Percentiles rank a stretch among this genome's conserved stretches.
These are phyloP conservation scores for Calonectria pauciramosa DNA, from an alignment of 2,329 filamentous ascomycete species.

Conservation along the genomic window DNA sequence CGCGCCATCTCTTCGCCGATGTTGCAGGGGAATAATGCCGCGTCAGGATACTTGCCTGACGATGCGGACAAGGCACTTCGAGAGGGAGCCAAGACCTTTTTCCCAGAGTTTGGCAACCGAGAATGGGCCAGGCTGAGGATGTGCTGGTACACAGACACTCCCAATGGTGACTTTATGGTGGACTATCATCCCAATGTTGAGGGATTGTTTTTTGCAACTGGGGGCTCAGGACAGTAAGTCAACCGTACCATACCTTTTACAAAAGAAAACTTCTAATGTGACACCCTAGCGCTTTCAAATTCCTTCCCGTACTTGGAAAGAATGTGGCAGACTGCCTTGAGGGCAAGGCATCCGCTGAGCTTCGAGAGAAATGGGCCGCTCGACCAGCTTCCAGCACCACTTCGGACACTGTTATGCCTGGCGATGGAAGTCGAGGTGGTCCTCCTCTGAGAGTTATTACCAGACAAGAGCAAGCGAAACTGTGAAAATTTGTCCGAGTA, in stretches of 20 bases:
- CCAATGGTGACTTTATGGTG: constrained; percentile 29
- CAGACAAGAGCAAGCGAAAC: constrained; percentile 21
- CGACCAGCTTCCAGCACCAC: neutral
- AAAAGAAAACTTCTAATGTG: neutral
- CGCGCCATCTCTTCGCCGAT: constrained; percentile 47
- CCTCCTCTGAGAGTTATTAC: constrained; percentile 23
- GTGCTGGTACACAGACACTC: constrained; percentile 36
- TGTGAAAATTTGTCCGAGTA: neutral
- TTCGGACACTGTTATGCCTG: constrained; percentile 11
- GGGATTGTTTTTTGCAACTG: constrained; percentile 32
- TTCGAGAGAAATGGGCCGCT: constrained; percentile 27
- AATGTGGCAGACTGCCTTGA: constrained; percentile 27
- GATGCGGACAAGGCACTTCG: constrained; percentile 68
- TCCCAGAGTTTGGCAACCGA: constrained; percentile 60
- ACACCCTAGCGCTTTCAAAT: constrained; percentile 32
- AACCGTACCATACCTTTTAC: neutral
- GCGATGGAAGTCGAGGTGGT: constrained; percentile 35
- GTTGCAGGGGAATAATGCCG: constrained; percentile 50
- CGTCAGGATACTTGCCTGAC: constrained; percentile 57
- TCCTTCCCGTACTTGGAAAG: constrained; percentile 32
- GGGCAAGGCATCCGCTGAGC: constrained; percentile 4
- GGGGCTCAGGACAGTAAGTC: constrained; percentile 32
- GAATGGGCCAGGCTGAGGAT: constrained; percentile 23
- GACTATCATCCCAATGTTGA: constrained; percentile 28
- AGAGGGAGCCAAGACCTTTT: constrained; percentile 61